Percentiles rank a stretch among this genome's conserved stretches.
Evolutionary conservation across 352 stramenopile species (phyloP).

Genomic region (Plasmopara viticola): DNA sequence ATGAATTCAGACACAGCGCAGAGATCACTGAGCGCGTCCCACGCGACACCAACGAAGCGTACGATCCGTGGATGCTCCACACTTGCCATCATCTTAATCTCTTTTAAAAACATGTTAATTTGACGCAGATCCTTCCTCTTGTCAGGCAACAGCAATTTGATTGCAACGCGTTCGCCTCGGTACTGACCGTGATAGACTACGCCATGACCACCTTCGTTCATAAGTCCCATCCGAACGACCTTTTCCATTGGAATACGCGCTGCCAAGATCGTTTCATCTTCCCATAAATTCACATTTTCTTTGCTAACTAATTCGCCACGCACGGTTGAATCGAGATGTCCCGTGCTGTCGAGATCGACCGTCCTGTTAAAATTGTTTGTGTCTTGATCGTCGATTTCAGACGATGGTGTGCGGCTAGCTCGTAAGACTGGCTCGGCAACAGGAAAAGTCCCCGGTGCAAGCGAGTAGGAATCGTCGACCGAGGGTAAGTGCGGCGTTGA

Average conservation of each 20-base stretch:
- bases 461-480: slow-evolving; percentile 16
- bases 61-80: slow-evolving; percentile 57
- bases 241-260: slow-evolving; percentile 49
- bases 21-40: slow-evolving; percentile 40
- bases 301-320: slow-evolving; percentile 12
- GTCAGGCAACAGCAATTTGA: slow-evolving; percentile 41
- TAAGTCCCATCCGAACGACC: slow-evolving; percentile 26
- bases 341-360: slow-evolving; percentile 19
- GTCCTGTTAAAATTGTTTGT: slow-evolving; percentile 24
- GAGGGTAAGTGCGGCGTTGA: slow-evolving; percentile 8
- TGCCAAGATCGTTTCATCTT: slow-evolving; percentile 25
- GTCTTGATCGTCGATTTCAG: slow-evolving; percentile 4
- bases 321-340: slow-evolving; percentile 20
- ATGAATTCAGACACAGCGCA: slow-evolving; percentile 55
- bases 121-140: slow-evolving; percentile 37
- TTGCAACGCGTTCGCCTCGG: slow-evolving; percentile 35
- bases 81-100: slow-evolving; percentile 52
- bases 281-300: slow-evolving; percentile 21
- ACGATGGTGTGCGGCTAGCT: slow-evolving; percentile 16
- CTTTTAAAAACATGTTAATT: slow-evolving; percentile 44
- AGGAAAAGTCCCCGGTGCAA: slow-evolving; percentile 10
- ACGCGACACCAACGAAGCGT: slow-evolving; percentile 49
- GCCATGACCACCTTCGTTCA: slow-evolving; percentile 43
- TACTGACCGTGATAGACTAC: slow-evolving; percentile 45
- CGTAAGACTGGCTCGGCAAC: slow-evolving; percentile 9